A percentile compares a stretch with the other conserved stretches of the same genome.
phyloP scores from a whole-genome alignment of 768 basidiomycete genomes.

The Hysterangium stoloniferum region DNA sequence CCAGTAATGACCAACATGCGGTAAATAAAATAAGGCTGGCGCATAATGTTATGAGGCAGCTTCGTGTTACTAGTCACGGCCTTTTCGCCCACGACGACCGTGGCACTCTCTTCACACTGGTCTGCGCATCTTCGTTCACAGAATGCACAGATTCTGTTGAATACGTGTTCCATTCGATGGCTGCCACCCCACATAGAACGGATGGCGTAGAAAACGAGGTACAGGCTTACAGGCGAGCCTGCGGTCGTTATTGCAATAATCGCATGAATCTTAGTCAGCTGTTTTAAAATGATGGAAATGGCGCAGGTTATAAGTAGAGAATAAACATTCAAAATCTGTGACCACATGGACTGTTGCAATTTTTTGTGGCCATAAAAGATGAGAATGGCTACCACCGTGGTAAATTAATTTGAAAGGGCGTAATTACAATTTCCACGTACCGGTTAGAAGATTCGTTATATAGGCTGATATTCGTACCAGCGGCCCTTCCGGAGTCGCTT shows the following conservation, averaged over 20 bases:
- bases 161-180: background rate
- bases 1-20: background rate
- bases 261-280: background rate
- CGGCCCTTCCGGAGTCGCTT: background rate
- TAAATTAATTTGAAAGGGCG: background rate
- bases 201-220: background rate
- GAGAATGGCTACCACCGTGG: background rate
- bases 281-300: background rate
- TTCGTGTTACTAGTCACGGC: no score
- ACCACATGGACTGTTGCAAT: background rate
- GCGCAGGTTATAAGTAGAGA: background rate
- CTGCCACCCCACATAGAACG: background rate
- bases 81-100: no score
- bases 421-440: background rate
- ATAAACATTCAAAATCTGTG: background rate
- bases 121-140: no score
- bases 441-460: background rate
- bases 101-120: no score
- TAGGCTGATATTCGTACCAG: background rate
- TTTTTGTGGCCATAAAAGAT: background rate
- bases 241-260: background rate
- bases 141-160: no score
- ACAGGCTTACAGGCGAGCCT: background rate
- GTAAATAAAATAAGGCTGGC: background rate
- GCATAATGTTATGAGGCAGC: background rate